A percentile compares a stretch with the other conserved stretches of the same genome.
phyloP scores from a whole-genome alignment of 192 early-diverging fungal species.

The Linnemannia elongata region DNA sequence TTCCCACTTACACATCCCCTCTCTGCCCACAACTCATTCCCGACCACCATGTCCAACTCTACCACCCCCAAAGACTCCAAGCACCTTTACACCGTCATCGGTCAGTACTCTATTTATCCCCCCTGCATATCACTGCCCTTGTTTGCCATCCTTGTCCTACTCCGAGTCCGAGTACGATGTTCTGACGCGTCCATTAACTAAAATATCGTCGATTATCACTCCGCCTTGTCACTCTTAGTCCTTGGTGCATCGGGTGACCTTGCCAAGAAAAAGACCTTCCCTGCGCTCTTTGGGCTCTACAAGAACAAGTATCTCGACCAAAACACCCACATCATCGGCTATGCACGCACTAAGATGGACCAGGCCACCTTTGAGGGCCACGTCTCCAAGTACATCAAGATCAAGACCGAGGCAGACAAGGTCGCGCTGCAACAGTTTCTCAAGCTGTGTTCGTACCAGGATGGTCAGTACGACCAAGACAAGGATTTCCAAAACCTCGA shows the following conservation, averaged over 20 bases:
- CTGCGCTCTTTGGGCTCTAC: slow-evolving; percentile 95
- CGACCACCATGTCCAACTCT: slow-evolving; percentile 16
- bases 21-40: neutral
- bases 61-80: slow-evolving; percentile 13
- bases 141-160: neutral
- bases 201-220: neutral
- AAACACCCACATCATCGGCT: slow-evolving; percentile 86
- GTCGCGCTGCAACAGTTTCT: slow-evolving; percentile 74
- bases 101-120: slow-evolving; percentile 7
- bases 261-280: slow-evolving; percentile 98
- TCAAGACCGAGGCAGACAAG: slow-evolving; percentile 70
- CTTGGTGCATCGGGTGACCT: slow-evolving; percentile 95
- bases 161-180: neutral
- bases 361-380: slow-evolving; percentile 82
- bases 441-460: slow-evolving; percentile 78
- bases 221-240: slow-evolving; percentile 59
- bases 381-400: slow-evolving; percentile 77
- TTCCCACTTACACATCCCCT: neutral
- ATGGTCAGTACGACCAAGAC: slow-evolving; percentile 88
- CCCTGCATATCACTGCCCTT: neutral
- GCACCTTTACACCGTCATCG: slow-evolving; percentile 51
- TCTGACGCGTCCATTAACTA: neutral
- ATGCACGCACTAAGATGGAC: slow-evolving; percentile 89
- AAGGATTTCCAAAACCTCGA: slow-evolving; percentile 78
- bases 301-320: slow-evolving; percentile 85